These are phyloP conservation scores for Yarrowia keelungensis DNA, from an alignment of 805 yeast species.

Conservation along the genomic window DNA sequence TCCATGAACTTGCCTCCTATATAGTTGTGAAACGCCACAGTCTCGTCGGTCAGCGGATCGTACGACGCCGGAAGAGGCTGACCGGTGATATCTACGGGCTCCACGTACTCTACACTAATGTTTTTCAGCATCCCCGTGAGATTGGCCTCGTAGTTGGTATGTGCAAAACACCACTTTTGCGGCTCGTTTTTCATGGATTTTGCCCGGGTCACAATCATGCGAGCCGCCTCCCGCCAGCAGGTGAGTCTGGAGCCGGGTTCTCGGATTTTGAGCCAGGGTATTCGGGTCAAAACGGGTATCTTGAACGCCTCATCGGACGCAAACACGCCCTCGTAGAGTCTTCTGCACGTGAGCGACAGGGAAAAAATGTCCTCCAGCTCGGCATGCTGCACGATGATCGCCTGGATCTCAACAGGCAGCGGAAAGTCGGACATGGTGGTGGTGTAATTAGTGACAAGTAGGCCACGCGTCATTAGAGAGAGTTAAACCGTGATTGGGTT, in stretches of 20 bases:
- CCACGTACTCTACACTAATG: background rate
- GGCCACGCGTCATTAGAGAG: too few species aligned
- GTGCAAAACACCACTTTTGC: background rate
- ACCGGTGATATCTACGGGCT: background rate
- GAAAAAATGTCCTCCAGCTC: background rate
- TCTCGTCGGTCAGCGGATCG: background rate
- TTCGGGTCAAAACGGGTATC: background rate
- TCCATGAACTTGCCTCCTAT: background rate
- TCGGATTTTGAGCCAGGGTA: background rate
- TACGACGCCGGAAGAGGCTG: background rate
- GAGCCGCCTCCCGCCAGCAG: background rate
- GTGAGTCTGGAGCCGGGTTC: background rate
- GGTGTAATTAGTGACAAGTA: too few species aligned
- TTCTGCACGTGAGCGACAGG: background rate
- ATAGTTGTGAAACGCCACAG: background rate
- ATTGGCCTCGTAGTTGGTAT: background rate
- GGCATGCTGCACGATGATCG: background rate
- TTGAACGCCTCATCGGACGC: background rate
- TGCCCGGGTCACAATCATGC: background rate
- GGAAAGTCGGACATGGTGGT: background rate
- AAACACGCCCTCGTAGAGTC: background rate
- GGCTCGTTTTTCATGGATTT: constrained; percentile 1
- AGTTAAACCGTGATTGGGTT: too few species aligned
- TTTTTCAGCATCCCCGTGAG: background rate
- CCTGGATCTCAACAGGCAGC: background rate